phyloP scores from a whole-genome alignment of 495 filamentous ascomycete species.

The Tuber brumale region DNA sequence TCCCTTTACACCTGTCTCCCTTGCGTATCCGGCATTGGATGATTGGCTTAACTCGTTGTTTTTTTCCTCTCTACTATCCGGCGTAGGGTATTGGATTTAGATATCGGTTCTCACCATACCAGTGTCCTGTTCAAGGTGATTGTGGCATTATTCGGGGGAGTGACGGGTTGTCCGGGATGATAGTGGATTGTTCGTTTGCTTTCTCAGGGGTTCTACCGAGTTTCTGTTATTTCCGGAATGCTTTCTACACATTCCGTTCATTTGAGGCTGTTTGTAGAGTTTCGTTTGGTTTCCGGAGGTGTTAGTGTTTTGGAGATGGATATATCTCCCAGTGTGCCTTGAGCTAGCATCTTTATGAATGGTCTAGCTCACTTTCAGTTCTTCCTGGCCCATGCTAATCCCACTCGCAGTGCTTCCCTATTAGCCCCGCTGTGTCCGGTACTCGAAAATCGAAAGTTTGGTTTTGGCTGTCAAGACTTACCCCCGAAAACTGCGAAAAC shows the following conservation, averaged over 20 bases:
- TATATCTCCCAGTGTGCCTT: not conserved
- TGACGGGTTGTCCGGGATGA: not conserved
- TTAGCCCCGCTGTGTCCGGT: not conserved
- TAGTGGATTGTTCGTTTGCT: not conserved
- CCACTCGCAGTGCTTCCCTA: not conserved
- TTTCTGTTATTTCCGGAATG: not conserved
- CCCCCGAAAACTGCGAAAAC: not conserved
- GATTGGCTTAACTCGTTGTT: too few species aligned
- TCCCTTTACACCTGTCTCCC: too few species aligned
- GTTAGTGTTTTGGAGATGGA: not conserved
- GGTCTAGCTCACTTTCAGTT: not conserved
- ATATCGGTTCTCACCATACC: too few species aligned
- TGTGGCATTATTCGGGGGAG: too few species aligned
- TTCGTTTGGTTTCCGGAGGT: not conserved
- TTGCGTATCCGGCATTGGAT: too few species aligned
- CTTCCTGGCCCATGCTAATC: not conserved
- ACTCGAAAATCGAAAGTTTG: not conserved
- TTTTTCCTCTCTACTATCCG: not conserved
- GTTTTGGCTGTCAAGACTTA: not conserved
- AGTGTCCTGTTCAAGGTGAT: too few species aligned
- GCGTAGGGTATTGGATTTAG: not conserved
- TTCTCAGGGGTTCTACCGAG: not conserved
- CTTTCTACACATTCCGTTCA: not conserved
- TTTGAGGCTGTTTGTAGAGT: not conserved
- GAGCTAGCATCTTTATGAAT: not conserved